These are phyloP conservation scores for Phalaenopsis hybrid DNA, from an alignment of 116 monocot species.

Conservation along the genomic window DNA sequence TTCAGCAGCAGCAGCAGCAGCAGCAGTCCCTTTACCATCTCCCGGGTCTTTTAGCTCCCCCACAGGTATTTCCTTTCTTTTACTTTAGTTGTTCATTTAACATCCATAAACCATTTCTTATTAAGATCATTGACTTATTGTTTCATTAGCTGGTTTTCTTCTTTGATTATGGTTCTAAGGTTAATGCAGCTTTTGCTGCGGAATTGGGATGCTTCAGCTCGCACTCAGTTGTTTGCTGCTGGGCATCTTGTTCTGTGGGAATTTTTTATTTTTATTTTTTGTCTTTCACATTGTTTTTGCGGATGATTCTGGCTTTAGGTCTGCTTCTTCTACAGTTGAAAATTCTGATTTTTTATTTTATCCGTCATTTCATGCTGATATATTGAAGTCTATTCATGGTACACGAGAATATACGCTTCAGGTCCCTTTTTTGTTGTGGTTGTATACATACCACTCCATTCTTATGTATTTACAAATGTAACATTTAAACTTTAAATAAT, in stretches of 20 bases:
- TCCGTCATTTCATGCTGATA: not conserved
- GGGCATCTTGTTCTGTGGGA: not conserved
- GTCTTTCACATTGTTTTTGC: not conserved
- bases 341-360: not conserved
- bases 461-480: not conserved
- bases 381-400: not conserved
- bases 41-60: constrained; percentile 34
- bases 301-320: too few relatives aligned
- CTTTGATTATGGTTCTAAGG: not conserved
- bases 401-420: not conserved
- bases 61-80: constrained; percentile 28
- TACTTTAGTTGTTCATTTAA: not conserved
- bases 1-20: not conserved
- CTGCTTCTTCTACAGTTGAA: not conserved
- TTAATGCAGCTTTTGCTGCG: not conserved
- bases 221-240: not conserved
- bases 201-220: not conserved
- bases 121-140: not conserved
- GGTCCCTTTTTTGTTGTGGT: not conserved
- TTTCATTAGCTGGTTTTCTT: not conserved
- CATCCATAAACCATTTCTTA: too few relatives aligned
- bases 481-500: too few relatives aligned
- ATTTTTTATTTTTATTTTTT: not conserved
- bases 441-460: not conserved
- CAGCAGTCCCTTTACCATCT: constrained; percentile 33